A percentile compares a stretch with the other conserved stretches of the same genome.
Conservation (phyloP, 2,329 filamentous ascomycete species). For the Venturia asperata region DNA sequence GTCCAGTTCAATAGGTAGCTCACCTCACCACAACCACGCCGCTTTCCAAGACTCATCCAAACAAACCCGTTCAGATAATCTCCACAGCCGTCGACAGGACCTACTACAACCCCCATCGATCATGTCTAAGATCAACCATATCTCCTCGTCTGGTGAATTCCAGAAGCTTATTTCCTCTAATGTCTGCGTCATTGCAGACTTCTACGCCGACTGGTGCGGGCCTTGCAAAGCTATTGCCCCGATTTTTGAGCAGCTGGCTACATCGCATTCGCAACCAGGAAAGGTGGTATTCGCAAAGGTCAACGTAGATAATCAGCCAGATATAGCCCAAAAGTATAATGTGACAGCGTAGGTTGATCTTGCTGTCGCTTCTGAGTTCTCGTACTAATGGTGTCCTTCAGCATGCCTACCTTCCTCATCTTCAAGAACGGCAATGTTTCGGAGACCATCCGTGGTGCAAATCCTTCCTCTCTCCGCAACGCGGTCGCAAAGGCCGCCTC, state of each 20-base stretch:
- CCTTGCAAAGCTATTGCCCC: conserved; percentile 51
- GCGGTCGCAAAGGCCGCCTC: conserved; percentile 40
- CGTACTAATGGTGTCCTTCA: conserved; percentile 28
- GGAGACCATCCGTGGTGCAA: conserved; percentile 43
- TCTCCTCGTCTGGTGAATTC: conserved; percentile 21
- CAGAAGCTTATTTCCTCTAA: conserved; percentile 29
- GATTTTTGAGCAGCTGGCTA: conserved; percentile 45
- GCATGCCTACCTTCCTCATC: conserved; percentile 46
- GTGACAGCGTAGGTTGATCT: conserved; percentile 39
- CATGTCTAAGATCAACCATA: conserved; percentile 17
- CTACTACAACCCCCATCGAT: background rate
- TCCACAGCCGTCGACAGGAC: background rate
- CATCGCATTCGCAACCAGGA: conserved; percentile 41
- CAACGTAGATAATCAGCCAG: conserved; percentile 47
- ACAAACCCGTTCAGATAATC: background rate
- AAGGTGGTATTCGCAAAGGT: conserved; percentile 48
- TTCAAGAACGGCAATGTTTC: conserved; percentile 38
- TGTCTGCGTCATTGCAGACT: conserved; percentile 43
- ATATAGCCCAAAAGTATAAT: conserved; percentile 43
- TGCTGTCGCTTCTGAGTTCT: too few relatives aligned
- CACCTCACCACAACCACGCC: too few relatives aligned
- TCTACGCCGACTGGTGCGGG: conserved; percentile 51
- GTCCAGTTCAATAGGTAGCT: too few relatives aligned
- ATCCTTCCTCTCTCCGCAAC: conserved; percentile 41
- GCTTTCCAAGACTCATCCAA: background rate